Percentiles rank a stretch among this genome's conserved stretches.
Evolutionary conservation across 2,329 filamentous ascomycete species (phyloP).

Genomic region (Pseudocercospora eumusae): DNA sequence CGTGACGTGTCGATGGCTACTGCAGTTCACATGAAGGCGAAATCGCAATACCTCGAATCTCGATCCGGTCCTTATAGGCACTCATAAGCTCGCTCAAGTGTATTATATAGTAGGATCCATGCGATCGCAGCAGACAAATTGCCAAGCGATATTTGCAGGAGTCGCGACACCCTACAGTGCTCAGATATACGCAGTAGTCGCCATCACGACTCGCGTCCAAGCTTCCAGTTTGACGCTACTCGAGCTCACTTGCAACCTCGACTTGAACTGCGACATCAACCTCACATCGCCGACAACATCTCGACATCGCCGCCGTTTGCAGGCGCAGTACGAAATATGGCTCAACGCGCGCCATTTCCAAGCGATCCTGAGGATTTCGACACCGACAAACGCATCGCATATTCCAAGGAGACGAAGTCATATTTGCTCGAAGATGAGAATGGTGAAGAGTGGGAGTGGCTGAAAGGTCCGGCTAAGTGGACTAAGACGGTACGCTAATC

Average conservation of each 20-base stretch:
- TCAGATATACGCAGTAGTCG: not conserved
- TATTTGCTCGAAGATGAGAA: slow-evolving; percentile 83
- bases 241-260: not conserved
- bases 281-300: not conserved
- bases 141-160: not conserved
- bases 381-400: slow-evolving; percentile 78
- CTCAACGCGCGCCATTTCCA: slow-evolving; percentile 47
- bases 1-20: not conserved
- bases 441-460: slow-evolving; percentile 82
- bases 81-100: not conserved
- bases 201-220: not conserved
- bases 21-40: not conserved
- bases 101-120: not conserved
- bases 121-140: not conserved
- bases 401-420: slow-evolving; percentile 72
- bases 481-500: slow-evolving; percentile 59
- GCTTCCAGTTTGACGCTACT: not conserved
- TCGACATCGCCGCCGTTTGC: not conserved
- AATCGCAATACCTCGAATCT: not conserved
- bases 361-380: slow-evolving; percentile 68
- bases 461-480: slow-evolving; percentile 72
- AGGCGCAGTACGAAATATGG: slow-evolving; percentile 18
- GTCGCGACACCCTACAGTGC: not conserved
- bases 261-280: not conserved
- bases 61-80: not conserved